A percentile compares a stretch with the other conserved stretches of the same genome.
phyloP scores from a whole-genome alignment of 2,329 filamentous ascomycete genomes.

The Colletotrichum camelliae region DNA sequence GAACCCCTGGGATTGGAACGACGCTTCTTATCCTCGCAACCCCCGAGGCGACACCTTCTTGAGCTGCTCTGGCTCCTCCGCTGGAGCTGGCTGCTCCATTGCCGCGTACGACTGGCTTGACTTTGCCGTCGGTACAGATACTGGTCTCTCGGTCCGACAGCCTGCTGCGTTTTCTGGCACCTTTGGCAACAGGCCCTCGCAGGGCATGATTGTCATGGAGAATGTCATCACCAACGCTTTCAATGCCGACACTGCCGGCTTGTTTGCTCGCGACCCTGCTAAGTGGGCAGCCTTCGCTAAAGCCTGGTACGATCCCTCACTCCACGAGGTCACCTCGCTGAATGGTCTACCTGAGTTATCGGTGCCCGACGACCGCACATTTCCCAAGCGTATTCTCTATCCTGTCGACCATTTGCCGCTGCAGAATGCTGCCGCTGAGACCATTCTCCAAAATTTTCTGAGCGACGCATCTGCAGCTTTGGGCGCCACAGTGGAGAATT shows the following conservation, averaged over 20 bases:
- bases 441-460: slow-evolving; percentile 41
- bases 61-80: slow-evolving; percentile 28
- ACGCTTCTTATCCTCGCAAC: slow-evolving; percentile 46
- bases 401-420: slow-evolving; percentile 40
- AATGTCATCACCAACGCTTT: slow-evolving; percentile 28
- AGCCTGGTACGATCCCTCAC: slow-evolving; percentile 39
- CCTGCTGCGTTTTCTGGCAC: slow-evolving; percentile 31
- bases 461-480: slow-evolving; percentile 37
- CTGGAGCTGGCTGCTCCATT: slow-evolving; percentile 30
- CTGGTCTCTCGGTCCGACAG: slow-evolving; percentile 29
- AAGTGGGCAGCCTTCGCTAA: slow-evolving; percentile 40
- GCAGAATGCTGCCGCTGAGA: not conserved
- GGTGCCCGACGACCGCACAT: slow-evolving; percentile 35
- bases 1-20: slow-evolving; percentile 51
- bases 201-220: slow-evolving; percentile 28
- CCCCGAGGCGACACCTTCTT: slow-evolving; percentile 53
- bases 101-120: slow-evolving; percentile 35
- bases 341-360: slow-evolving; percentile 40
- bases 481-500: slow-evolving; percentile 39
- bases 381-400: slow-evolving; percentile 43
- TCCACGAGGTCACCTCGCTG: slow-evolving; percentile 37
- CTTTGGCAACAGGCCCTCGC: slow-evolving; percentile 32
- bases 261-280: slow-evolving; percentile 28
- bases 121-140: slow-evolving; percentile 25
- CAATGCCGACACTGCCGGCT: slow-evolving; percentile 31